Percentiles rank a stretch among this genome's conserved stretches.
phyloP scores from a whole-genome alignment of 805 yeast species.

The Yamadazyma philogaea region DNA sequence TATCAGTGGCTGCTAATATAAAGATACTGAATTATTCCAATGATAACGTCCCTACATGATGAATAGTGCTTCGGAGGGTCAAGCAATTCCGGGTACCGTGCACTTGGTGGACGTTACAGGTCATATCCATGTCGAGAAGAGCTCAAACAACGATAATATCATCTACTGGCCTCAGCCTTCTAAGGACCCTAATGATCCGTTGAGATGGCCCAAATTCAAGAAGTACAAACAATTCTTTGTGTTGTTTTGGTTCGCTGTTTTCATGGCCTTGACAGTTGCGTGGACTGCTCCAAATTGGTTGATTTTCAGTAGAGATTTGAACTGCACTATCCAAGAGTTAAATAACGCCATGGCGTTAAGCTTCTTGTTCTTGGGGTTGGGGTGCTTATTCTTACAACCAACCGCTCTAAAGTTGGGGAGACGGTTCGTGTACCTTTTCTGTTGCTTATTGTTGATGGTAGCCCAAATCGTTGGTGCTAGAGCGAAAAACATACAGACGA shows the following conservation, averaged over 20 bases:
- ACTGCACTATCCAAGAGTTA: slow-evolving; percentile 22
- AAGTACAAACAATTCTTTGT: slow-evolving; percentile 29
- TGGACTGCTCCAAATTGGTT: slow-evolving; percentile 30
- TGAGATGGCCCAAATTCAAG: slow-evolving; percentile 31
- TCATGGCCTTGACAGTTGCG: slow-evolving; percentile 23
- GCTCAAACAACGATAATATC: slow-evolving; percentile 18
- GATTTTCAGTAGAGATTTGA: slow-evolving; percentile 23
- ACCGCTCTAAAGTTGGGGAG: slow-evolving; percentile 30
- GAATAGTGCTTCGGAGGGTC: slow-evolving; percentile 12
- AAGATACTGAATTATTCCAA: neutral
- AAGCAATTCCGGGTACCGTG: slow-evolving; percentile 31
- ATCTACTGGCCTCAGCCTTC: slow-evolving; percentile 37
- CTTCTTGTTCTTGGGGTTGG: slow-evolving; percentile 31
- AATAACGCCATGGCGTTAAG: slow-evolving; percentile 25
- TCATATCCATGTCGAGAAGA: slow-evolving; percentile 18
- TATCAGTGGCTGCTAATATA: neutral
- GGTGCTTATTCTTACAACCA: slow-evolving; percentile 34
- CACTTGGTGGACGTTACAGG: slow-evolving; percentile 33
- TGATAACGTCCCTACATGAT: neutral
- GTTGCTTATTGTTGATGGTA: slow-evolving; percentile 23
- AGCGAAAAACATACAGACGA: slow-evolving; percentile 19
- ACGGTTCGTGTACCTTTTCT: slow-evolving; percentile 25
- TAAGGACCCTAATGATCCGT: slow-evolving; percentile 32
- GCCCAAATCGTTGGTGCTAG: slow-evolving; percentile 26
- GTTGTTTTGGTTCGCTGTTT: slow-evolving; percentile 24